Conservation (phyloP, 2,329 filamentous ascomycete species). For the Chaetomiaceae sp. region DNA sequence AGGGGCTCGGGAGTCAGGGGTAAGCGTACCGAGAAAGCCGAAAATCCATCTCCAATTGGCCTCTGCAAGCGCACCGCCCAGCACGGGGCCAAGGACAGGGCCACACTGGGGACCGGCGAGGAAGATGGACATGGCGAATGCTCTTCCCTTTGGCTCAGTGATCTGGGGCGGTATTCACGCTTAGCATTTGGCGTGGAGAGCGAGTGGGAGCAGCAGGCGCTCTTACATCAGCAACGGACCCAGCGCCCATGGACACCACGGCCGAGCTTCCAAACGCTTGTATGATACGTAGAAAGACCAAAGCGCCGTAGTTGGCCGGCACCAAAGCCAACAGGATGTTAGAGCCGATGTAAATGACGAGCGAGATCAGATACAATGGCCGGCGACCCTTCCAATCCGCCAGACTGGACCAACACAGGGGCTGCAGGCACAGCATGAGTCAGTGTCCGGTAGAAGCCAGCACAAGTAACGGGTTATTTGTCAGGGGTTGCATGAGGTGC, state of each 20-base stretch:
- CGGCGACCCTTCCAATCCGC: slow-evolving; percentile 17
- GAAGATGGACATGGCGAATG: slow-evolving; percentile 19
- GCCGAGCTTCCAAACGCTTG: slow-evolving; percentile 14
- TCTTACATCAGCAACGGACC: slow-evolving; percentile 16
- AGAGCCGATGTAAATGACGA: slow-evolving; percentile 11
- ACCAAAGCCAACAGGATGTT: slow-evolving; percentile 14
- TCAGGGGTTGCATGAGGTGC: too few relatives aligned
- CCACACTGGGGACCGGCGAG: slow-evolving; percentile 16
- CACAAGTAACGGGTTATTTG: too few relatives aligned
- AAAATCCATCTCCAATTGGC: slow-evolving; percentile 20
- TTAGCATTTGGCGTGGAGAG: background rate
- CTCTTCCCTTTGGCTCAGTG: slow-evolving; percentile 15
- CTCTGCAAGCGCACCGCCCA: slow-evolving; percentile 16
- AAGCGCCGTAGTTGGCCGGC: slow-evolving; percentile 14
- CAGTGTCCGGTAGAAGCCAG: too few relatives aligned
- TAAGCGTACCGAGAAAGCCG: slow-evolving; percentile 13
- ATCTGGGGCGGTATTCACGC: background rate
- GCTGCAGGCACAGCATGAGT: background rate
- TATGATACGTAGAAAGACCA: slow-evolving; percentile 14
- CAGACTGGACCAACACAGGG: slow-evolving; percentile 15
- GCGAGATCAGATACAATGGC: slow-evolving; percentile 14
- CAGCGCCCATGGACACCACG: slow-evolving; percentile 17
- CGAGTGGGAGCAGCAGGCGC: background rate
- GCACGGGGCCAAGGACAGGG: slow-evolving; percentile 13
- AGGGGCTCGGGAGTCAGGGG: too few relatives aligned